Evolutionary conservation across 306 rosid genomes (phyloP).

Genomic region (Delonix regia): DNA sequence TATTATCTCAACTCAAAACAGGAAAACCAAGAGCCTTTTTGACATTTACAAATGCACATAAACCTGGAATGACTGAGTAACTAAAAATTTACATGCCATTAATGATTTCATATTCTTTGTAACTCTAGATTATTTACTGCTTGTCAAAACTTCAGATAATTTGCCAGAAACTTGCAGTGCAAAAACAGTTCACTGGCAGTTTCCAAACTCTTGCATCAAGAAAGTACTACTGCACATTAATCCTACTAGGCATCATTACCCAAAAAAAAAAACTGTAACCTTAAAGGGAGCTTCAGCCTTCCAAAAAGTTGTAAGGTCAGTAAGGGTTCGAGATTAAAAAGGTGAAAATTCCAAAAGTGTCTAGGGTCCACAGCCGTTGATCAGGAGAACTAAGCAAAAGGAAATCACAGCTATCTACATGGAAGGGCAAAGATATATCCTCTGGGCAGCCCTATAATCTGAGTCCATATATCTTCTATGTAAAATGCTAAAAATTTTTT

Average conservation of each 20-base stretch:
- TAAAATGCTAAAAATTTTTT: not conserved
- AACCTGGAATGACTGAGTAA: not conserved
- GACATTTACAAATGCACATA: not conserved
- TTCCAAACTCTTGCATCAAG: slow-evolving; percentile 16
- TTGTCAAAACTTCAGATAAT: not conserved
- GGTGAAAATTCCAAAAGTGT: not conserved
- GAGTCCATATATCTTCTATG: not conserved
- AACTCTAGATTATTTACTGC: not conserved
- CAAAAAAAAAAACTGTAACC: not conserved
- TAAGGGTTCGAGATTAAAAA: not conserved
- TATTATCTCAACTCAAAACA: not conserved
- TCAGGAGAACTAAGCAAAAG: not conserved
- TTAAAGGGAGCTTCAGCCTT: not conserved
- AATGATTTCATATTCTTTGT: not conserved
- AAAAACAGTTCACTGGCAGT: not conserved
- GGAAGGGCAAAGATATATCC: not conserved
- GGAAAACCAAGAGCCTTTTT: not conserved
- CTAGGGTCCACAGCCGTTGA: not conserved
- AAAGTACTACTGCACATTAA: not conserved
- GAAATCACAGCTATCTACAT: not conserved
- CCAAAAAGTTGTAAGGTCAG: not conserved
- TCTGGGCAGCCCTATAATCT: not conserved
- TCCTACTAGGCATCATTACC: not conserved
- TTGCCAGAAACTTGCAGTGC: not conserved
- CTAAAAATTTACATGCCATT: not conserved